phyloP scores from a whole-genome alignment of 495 filamentous ascomycete genomes.

The Neurospora intermedia region DNA sequence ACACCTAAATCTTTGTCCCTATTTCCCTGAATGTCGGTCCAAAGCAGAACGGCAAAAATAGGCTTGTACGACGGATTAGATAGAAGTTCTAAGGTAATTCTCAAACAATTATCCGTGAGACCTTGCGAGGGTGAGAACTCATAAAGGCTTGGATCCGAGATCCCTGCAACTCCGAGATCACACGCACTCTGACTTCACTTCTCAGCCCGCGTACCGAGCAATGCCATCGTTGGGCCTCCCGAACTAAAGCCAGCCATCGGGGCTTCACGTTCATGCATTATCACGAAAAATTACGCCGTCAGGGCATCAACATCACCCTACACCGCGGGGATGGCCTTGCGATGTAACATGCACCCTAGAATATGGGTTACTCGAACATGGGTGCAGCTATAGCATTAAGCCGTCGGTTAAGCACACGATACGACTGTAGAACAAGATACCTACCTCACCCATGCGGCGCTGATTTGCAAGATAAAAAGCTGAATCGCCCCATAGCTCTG shows the following conservation, averaged over 20 bases:
- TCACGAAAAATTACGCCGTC: neutral
- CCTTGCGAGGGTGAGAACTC: neutral
- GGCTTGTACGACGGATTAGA: neutral
- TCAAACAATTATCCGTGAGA: neutral
- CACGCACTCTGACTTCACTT: neutral
- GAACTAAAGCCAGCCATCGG: neutral
- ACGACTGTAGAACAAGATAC: neutral
- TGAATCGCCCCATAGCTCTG: neutral
- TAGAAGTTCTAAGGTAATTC: neutral
- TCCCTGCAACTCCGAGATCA: neutral
- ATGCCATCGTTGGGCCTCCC: neutral
- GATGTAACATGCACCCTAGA: neutral
- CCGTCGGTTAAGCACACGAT: neutral
- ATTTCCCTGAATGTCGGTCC: neutral
- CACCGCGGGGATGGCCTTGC: neutral
- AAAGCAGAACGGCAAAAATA: neutral
- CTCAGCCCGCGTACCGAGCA: neutral
- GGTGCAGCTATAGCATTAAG: neutral
- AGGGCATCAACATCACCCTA: neutral
- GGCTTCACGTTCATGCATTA: neutral
- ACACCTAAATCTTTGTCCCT: neutral
- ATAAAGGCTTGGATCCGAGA: neutral
- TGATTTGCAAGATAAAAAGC: neutral
- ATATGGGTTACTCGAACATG: neutral
- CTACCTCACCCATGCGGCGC: neutral